Base-by-base conservation (phyloP, 2,329 filamentous ascomycete species). In the Claviceps pazoutovae region DNA sequence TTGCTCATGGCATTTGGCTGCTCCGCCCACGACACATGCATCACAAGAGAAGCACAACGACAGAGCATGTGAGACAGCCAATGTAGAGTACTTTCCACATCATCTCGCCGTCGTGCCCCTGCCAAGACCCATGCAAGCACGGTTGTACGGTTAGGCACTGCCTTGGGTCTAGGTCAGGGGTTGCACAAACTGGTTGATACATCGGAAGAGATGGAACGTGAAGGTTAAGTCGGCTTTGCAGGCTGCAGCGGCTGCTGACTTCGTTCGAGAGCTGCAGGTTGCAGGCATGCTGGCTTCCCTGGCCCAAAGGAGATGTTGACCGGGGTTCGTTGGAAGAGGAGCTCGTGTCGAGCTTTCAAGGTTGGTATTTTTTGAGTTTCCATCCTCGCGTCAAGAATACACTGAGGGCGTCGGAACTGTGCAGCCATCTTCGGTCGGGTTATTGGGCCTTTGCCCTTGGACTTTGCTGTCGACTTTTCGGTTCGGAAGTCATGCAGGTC, bases 111-210 rank as follows among this genome's bases (percentile, higher is more conserved):
- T 13, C 34, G 14, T 36, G 46, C 17, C 13, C 14, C 19, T 30
- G 39, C 21, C 48, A 37, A 50, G 39, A 38, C 34, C 48, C 42
- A 30, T 17, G 19, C 48, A 50, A 23, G 21, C 26, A 44, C 26
- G 36, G 46, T 6, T 16, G 19, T 21, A 44, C 48, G 39, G 17
- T 16, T 39, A 50, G 48, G 16, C 17, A 44, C 26, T 26, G 48
- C 48, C 36, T 49, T 13, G 47, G 21, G 39, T 37, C 23, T 26
- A 14, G 42, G 21, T 44, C 51, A 52, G 47, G 51, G 47, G 51
- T 46, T 19, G 26, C 46, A 46, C 34, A 52, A 49, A 16, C 11
- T 26, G 50, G 47, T 37, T 30, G 36, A 46, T 41, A 36, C 17
- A 19, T 41, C 17, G n/a, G 45, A 19, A 36, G n/a, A 9, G 45